Evolutionary conservation across 2,329 filamentous ascomycete genomes (phyloP), one percentile per base, ranked within the genome.

Genomic region (Ceratocystis variospora): DNA sequence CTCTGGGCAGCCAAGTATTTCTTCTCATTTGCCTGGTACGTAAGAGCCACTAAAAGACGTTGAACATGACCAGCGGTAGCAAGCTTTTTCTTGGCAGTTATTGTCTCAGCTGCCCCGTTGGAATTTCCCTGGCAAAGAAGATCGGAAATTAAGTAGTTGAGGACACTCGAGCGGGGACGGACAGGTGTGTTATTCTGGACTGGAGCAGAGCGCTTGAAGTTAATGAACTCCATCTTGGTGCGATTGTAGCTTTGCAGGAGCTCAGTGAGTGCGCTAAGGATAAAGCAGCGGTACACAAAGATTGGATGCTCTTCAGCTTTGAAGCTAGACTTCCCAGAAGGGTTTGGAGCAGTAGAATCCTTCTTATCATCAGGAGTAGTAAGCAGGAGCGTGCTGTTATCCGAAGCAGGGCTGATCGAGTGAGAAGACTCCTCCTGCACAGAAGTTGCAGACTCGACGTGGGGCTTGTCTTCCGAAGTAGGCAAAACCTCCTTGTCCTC

Each of bases 221-320:
- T 97, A 79, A 99, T 96, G 74, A 99, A 97, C 74, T 99, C 95
- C 55, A 99, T 85, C 80, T 99, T 99, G 7, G 91, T 90, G 65
- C 91, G 86, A 71, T 91, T 96, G 77, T 97, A 99, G 72, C 88
- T 95, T 67, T 89, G 86, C 15, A 99, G 80, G 15, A 99, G 83
- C 75, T 99, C 94, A 0, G 90, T 87, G 48, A 99, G 79, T 72
- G 92, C 96, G 73, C 94, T 91, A 41, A 99, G 82, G 63, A 99
- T 79, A 78, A 97, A 96, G 77, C 93, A 96, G 61, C 94, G 86
- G 73, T 97, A 99, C 64, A 97, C 87, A 76, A 96, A 99, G 68
- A 96, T 96, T 0, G 92, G 90, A 74, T 99, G 91, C 44, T 96
- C 88, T 63, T 96, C 91, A 0, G 89, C 80, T 76, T 96, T 96